phyloP scores from a whole-genome alignment of 306 rosid species.

The Prinsepia uniflora region DNA sequence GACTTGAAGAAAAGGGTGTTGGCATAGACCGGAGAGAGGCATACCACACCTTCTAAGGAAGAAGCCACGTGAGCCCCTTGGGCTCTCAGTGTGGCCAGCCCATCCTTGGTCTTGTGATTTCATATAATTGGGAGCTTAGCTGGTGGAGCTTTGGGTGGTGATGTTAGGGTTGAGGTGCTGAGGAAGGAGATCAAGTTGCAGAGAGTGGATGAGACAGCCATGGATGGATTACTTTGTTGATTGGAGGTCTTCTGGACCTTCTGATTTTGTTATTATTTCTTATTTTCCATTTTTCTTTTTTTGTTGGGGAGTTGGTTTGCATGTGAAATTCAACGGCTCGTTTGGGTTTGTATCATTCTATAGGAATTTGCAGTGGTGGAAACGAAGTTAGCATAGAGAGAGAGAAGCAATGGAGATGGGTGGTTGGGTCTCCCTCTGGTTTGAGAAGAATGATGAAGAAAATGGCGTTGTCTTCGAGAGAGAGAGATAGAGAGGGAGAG shows the following conservation, averaged over 20 bases:
- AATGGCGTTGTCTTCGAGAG: too few relatives aligned
- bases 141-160: constrained; percentile 33
- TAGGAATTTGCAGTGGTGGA: too few relatives aligned
- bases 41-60: constrained; percentile 43
- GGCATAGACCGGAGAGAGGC: constrained; percentile 51
- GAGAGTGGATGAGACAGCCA: constrained; percentile 68
- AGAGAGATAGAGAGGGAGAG: too few relatives aligned
- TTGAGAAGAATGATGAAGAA: too few relatives aligned
- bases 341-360: too few relatives aligned
- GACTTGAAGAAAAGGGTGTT: constrained; percentile 46
- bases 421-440: too few relatives aligned
- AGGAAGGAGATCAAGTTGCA: constrained; percentile 59
- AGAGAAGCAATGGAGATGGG: too few relatives aligned
- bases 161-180: constrained; percentile 48
- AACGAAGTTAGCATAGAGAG: too few relatives aligned
- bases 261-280: constrained; percentile 1
- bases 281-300: not conserved
- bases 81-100: constrained; percentile 20
- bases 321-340: not conserved
- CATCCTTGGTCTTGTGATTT: constrained; percentile 24
- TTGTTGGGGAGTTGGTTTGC: not conserved
- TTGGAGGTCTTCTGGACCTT: not conserved
- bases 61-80: constrained; percentile 12
- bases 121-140: constrained; percentile 33
- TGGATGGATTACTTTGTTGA: constrained; percentile 28